Base-by-base conservation (phyloP, 139 green algal genomes). In the Chlorella sp. region DNA sequence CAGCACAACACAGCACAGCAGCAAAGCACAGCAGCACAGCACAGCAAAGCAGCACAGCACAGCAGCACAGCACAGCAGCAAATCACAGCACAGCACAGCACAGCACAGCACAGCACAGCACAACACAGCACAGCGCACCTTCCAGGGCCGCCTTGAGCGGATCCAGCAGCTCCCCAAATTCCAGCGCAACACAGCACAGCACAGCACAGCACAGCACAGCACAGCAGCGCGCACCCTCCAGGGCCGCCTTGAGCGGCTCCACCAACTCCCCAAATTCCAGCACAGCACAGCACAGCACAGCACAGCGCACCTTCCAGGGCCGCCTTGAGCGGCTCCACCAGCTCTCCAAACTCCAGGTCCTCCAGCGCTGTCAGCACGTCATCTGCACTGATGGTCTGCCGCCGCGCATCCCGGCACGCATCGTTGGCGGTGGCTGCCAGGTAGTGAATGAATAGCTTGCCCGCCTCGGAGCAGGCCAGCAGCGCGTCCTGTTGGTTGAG, bases 361-460 rank as follows among this genome's bases (percentile, higher is more conserved):
- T 95, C 88, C 48, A 99, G 86, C 3, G 95, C 96, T 2, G 86
- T 92, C 24, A 98, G 89, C 36, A 99, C 94, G 83, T 99, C 96
- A 32, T 97, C 95, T 11, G 93, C 97, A 48, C 60, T 94, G 18
- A 99, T 93, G 0, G 97, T 98, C 88, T 95, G 92, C 11, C 97
- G 93, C 83, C 97, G 97, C 34, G 93, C 90, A 40, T 98, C 96
- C 36, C 93, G 93, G 88, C 94, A 97, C 3, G 97, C 89, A 71
- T 99, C 97, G 81, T 98, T 98, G 15, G 97, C 95, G n/a, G 97
- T 95, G 11, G 95, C 92, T 3, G 96, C 95, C 2, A 99, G 86
- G 79, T 97, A 98, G 81, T 93, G 95, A 42, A 99, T 98, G 85
- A 99, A 99, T 16, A 97, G 92, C 92, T 98, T 98, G 53, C 93